Evolutionary conservation across 2,329 filamentous ascomycete genomes (phyloP).

Genomic region (Sporothrix mexicana): DNA sequence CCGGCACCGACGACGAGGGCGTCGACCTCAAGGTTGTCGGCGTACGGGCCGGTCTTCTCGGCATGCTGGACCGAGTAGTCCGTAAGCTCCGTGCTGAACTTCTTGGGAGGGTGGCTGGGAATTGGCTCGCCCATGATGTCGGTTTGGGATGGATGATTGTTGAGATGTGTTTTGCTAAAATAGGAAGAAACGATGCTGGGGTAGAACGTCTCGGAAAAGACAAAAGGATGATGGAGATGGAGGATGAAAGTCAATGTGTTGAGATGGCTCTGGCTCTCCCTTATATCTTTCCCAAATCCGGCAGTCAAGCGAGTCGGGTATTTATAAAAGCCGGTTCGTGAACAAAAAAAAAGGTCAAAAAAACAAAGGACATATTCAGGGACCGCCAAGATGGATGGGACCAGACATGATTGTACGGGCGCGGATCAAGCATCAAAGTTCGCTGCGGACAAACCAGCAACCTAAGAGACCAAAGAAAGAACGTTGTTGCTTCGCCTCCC

Average conservation of each 20-base stretch:
- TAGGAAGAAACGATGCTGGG: background rate
- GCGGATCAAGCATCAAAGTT: background rate
- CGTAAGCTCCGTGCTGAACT: conserved; percentile 51
- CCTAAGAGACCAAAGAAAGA: background rate
- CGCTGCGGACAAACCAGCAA: background rate
- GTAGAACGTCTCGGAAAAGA: background rate
- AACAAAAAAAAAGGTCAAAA: background rate
- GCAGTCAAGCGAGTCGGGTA: background rate
- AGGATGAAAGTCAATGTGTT: background rate
- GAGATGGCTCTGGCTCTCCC: background rate
- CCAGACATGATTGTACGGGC: background rate
- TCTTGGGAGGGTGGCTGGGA: conserved; percentile 40
- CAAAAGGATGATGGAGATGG: background rate
- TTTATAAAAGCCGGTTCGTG: background rate
- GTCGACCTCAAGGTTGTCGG: conserved; percentile 52
- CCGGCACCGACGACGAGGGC: conserved; percentile 54
- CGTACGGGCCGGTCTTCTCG: conserved; percentile 49
- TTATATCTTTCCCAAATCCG: background rate
- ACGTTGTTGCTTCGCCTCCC: background rate
- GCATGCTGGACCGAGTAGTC: conserved; percentile 46
- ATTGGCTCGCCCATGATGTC: conserved; percentile 39
- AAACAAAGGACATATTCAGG: background rate
- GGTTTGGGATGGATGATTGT: background rate
- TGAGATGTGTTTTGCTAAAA: background rate
- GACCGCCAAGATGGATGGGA: background rate